Evolutionary conservation across 306 rosid species (phyloP), one percentile per base, ranked within the genome.

Genomic region (Malus domestica): DNA sequence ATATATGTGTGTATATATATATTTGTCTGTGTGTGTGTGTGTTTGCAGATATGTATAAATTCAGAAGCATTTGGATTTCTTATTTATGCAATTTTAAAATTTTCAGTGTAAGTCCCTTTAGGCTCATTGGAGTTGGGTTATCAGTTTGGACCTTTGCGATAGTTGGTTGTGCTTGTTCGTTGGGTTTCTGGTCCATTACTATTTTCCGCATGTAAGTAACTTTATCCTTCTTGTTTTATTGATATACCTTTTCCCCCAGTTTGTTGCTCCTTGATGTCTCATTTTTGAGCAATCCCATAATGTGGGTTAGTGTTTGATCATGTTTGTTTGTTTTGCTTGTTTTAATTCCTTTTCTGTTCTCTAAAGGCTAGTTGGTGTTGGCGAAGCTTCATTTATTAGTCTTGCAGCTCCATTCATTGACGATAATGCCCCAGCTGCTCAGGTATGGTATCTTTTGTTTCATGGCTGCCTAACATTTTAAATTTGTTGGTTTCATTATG

Each of bases 321-420:
- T 55, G 60, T 71, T 74, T 60, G 67, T 70, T 29, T 16, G 22
- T 70, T 60, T 62, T 74, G 20, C 22, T 68, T 76, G 52, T 49
- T 67, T 78, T 58, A 61, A 49, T 58, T 54, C 45, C 27, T 38
- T 71, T 23, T 25, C 30, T 80, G 29, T 72, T 77, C 62, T 79
- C 40, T 61, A 66, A 80, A 91, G 97, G 97, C 40, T 93, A 13
- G 97, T 91, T 76, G 97, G 97, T 76, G 91, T 89, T 71, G 97
- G 97, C 3, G 98, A 93, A 89, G 98, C 98, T 63, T 93, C 98
- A 30, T 93, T 93, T 77, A 82, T 91, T 73, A 93, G 97, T 85
- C 93, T 93, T 79, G 98, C 98, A 74, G 93, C 98, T 14, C 98
- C 98, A 45, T 93, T 91, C 81, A 93, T 93, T 72, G 93, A 91